These are phyloP conservation scores for Penicillium coprophilum DNA, from an alignment of 495 filamentous ascomycete genomes.

Conservation along the genomic window DNA sequence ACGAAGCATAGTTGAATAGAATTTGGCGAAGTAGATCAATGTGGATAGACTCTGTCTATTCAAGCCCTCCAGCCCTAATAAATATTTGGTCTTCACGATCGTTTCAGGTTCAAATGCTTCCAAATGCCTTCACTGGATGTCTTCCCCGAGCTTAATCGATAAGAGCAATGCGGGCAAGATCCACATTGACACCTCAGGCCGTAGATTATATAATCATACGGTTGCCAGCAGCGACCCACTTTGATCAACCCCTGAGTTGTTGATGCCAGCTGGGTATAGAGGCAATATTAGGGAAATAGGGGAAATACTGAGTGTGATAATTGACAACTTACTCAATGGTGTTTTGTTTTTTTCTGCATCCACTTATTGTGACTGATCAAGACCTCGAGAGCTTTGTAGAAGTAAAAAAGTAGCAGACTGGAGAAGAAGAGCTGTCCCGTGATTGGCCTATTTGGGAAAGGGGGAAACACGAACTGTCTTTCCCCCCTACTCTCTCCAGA, in stretches of 20 bases:
- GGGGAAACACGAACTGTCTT: conserved; percentile 36
- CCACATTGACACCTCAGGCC: conserved; percentile 20
- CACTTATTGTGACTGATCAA: conserved; percentile 8
- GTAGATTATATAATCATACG: conserved; percentile 21
- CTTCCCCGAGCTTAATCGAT: conserved; percentile 24
- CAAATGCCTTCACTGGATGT: neutral
- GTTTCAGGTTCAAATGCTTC: neutral
- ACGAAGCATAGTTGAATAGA: conserved; percentile 18
- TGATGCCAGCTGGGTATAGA: neutral
- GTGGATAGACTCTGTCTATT: neutral
- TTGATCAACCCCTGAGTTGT: conserved; percentile 34
- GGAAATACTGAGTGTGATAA: neutral
- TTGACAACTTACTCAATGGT: neutral
- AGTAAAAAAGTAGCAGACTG: conserved; percentile 20
- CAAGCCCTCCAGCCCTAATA: too few species aligned
- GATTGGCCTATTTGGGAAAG: conserved; percentile 34
- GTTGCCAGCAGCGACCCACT: conserved; percentile 36
- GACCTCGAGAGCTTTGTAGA: conserved; percentile 5
- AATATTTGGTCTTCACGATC: neutral
- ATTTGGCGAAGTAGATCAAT: neutral
- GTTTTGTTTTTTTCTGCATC: neutral
- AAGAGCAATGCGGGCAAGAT: conserved; percentile 26
- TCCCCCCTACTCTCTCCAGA: conserved; percentile 19
- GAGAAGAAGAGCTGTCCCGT: conserved; percentile 19
- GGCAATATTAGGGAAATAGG: neutral